Conservation (phyloP, 257 asterid genomes). For the Solanum gandarillasii region DNA sequence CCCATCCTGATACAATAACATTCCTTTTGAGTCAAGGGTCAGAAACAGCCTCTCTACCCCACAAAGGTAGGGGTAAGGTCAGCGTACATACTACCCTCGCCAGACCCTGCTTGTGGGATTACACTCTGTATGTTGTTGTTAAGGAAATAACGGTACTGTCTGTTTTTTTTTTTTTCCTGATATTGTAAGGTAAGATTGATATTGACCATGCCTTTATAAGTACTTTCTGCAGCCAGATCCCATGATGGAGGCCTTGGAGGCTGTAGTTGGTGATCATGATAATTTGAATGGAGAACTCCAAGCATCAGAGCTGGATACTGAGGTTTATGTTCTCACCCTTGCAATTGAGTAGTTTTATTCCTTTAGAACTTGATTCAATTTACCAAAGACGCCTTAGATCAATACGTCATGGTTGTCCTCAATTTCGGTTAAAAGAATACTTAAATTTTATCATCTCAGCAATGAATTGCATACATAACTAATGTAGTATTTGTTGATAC, state of each 20-base stretch:
- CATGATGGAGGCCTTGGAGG: slow-evolving; percentile 67
- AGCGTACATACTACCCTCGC: not conserved
- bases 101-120: not conserved
- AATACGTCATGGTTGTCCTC: not conserved
- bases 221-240: slow-evolving; percentile 80
- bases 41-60: not conserved
- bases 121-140: slow-evolving; percentile 23
- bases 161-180: not conserved
- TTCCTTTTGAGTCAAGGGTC: not conserved
- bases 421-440: not conserved
- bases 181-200: not conserved
- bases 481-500: not conserved
- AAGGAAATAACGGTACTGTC: slow-evolving; percentile 60
- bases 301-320: slow-evolving; percentile 51
- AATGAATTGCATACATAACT: not conserved
- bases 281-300: slow-evolving; percentile 52
- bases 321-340: slow-evolving; percentile 30
- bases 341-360: not conserved
- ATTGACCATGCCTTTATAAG: not conserved
- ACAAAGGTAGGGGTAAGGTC: not conserved
- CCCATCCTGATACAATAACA: not conserved
- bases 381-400: not conserved
- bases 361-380: not conserved
- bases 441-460: not conserved
- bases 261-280: slow-evolving; percentile 67